Evolutionary conservation across 805 yeast genomes (phyloP), one percentile per base, ranked within the genome.

Genomic region (Lipomyces sp.): DNA sequence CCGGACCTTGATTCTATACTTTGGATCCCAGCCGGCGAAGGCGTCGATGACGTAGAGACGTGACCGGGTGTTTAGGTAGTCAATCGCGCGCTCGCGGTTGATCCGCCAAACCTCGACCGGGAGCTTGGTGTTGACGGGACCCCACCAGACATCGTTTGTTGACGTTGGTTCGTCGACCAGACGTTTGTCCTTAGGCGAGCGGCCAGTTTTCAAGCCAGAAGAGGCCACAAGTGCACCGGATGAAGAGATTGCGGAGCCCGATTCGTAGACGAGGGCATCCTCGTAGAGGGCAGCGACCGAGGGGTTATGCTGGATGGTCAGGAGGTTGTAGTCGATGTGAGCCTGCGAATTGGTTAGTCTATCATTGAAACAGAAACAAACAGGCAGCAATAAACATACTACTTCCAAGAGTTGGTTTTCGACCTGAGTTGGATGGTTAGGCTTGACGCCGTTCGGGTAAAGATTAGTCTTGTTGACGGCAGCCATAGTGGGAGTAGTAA

Each of bases 1-100:
- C 81, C 98, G 87, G 66, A 93, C 96, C 84, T 94, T 94, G 79
- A 93, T 86, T 82, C 98, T 87, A 87, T 94, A 94, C 77, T 91
- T 88, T 77, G 98, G 97, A 80, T 94, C 99, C 99, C 99, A 94
- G 72, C 99, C 99, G 58, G 98, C 99, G 78, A 80, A 94, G 11
- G 98, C 98, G 77, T 94, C 99, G 72, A 94, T 92, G 71, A 94
- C 93, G 80, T 90, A 94, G 75, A 95, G 87, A 79, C 92, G 92
- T 75, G 90, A 93, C 81, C 97, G 90, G 64, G 98, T 94, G 85
- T 97, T 90, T 79, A 94, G 85, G 83, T 93, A 94, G 81, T 94
- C 99, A 73, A 93, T 86, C 61, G 99, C 98, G 82, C 99, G 90
- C 74, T 94, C 94, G 79, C 96, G 89, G 79, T 96, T 90, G 75